These are phyloP conservation scores for Mycena latifolia DNA, from an alignment of 768 basidiomycete genomes.

Conservation along the genomic window DNA sequence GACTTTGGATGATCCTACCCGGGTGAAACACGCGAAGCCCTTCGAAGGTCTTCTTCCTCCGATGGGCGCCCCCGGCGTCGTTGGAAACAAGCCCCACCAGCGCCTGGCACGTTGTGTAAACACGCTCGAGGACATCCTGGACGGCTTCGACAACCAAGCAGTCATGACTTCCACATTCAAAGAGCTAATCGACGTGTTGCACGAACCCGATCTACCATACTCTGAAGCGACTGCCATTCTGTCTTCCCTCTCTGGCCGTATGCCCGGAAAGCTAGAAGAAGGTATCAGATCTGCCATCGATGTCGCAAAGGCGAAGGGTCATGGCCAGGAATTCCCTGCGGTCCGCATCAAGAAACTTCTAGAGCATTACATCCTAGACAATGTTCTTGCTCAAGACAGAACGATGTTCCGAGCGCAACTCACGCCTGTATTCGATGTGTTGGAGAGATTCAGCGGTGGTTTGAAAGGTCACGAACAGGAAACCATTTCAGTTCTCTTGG, in stretches of 20 bases:
- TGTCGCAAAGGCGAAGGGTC: constrained; percentile 76
- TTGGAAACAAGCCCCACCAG: constrained; percentile 93
- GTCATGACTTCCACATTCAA: constrained; percentile 90
- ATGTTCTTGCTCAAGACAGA: constrained; percentile 83
- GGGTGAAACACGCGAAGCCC: constrained; percentile 98
- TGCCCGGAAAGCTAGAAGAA: constrained; percentile 93
- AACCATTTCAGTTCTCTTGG: constrained; percentile 81
- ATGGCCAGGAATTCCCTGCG: constrained; percentile 91
- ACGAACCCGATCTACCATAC: constrained; percentile 90
- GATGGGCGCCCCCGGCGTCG: constrained; percentile 87
- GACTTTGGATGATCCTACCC: constrained; percentile 94
- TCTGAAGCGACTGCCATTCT: constrained; percentile 87
- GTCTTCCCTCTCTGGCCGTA: constrained; percentile 91
- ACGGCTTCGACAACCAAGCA: constrained; percentile 97
- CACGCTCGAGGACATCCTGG: constrained; percentile 90
- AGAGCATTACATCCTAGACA: constrained; percentile 87
- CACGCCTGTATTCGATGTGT: constrained; percentile 74
- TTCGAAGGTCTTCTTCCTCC: constrained; percentile 94
- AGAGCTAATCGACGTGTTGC: constrained; percentile 85
- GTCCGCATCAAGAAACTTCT: constrained; percentile 86
- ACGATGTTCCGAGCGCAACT: constrained; percentile 84
- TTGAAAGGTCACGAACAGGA: constrained; percentile 89
- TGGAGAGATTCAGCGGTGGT: constrained; percentile 86
- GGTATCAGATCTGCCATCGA: constrained; percentile 85
- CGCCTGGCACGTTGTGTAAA: constrained; percentile 79